These are phyloP conservation scores for Lactarius psammicola DNA, from an alignment of 768 basidiomycete genomes.

Conservation along the genomic window DNA sequence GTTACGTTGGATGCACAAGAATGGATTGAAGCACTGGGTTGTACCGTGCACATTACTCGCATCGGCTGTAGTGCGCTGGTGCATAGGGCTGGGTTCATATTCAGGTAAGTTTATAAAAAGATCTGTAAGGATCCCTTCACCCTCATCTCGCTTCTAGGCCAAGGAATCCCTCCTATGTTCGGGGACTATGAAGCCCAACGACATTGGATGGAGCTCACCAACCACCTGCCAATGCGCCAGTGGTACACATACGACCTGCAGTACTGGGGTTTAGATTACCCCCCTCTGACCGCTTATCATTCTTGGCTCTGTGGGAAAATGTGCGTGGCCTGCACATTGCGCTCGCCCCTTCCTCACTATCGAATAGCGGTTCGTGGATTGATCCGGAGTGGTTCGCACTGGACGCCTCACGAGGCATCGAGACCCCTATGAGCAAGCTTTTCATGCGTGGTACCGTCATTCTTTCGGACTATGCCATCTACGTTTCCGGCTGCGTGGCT, in stretches of 20 bases:
- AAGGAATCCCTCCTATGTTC: conserved; percentile 73
- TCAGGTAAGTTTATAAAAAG: conserved; percentile 65
- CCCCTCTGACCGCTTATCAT: conserved; percentile 86
- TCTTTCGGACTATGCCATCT: conserved; percentile 63
- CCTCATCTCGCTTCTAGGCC: conserved; percentile 44
- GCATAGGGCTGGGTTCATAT: conserved; percentile 73
- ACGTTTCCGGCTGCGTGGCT: conserved; percentile 69
- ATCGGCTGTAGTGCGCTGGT: conserved; percentile 61
- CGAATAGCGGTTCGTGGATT: conserved; percentile 47
- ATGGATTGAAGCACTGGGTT: conserved; percentile 57
- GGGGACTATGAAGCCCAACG: conserved; percentile 94
- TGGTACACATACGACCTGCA: conserved; percentile 90
- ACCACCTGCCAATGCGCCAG: conserved; percentile 65
- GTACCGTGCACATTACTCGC: conserved; percentile 54
- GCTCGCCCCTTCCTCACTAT: not conserved
- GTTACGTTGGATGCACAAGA: conserved; percentile 79
- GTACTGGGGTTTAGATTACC: conserved; percentile 97
- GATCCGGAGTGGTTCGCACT: conserved; percentile 69
- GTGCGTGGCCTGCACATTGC: conserved; percentile 44
- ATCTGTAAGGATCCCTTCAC: not conserved
- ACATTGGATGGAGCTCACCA: conserved; percentile 92
- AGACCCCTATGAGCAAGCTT: conserved; percentile 59
- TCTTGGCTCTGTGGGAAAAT: conserved; percentile 80
- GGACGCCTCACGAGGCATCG: conserved; percentile 67
- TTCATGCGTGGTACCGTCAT: conserved; percentile 84